phyloP scores from a whole-genome alignment of 305 asterid genomes.

The Lippia alba region DNA sequence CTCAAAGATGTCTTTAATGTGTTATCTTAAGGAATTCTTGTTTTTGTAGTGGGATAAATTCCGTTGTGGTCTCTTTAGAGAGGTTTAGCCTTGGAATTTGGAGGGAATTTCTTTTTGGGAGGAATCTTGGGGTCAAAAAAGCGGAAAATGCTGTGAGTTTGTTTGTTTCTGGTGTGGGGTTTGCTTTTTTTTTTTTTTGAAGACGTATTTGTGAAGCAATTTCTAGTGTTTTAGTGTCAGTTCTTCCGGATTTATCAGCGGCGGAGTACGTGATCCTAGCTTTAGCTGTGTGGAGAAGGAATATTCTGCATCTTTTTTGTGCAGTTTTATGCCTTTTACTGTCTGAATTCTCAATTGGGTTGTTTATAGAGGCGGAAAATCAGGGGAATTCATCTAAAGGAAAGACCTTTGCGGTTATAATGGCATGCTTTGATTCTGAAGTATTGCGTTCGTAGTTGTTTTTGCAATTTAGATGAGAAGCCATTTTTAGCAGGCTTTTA shows the following conservation, averaged over 20 bases:
- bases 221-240: constrained; percentile 40
- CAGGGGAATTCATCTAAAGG: constrained; percentile 39
- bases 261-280: constrained; percentile 45
- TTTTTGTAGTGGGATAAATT: constrained; percentile 12
- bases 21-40: constrained; percentile 22
- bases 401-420: constrained; percentile 26
- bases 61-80: not conserved
- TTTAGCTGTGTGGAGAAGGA: constrained; percentile 51
- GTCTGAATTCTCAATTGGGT: constrained; percentile 40
- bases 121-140: constrained; percentile 58
- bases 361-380: constrained; percentile 28
- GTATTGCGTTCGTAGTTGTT: constrained; percentile 33
- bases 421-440: constrained; percentile 32
- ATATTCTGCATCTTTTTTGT: constrained; percentile 67
- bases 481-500: constrained; percentile 26
- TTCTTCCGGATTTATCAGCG: constrained; percentile 44
- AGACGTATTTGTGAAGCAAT: constrained; percentile 89
- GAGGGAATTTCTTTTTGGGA: constrained; percentile 35
- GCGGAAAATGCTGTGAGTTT: constrained; percentile 57
- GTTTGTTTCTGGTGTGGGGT: constrained; percentile 45
- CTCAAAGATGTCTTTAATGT: constrained; percentile 2
- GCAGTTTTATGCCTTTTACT: constrained; percentile 37
- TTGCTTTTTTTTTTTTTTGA: constrained; percentile 64
- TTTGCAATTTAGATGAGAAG: constrained; percentile 36
- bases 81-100: constrained; percentile 1